These are phyloP conservation scores for Plasmodium falciparum DNA, from an alignment of 169 alveolate species.

Conservation along the genomic window DNA sequence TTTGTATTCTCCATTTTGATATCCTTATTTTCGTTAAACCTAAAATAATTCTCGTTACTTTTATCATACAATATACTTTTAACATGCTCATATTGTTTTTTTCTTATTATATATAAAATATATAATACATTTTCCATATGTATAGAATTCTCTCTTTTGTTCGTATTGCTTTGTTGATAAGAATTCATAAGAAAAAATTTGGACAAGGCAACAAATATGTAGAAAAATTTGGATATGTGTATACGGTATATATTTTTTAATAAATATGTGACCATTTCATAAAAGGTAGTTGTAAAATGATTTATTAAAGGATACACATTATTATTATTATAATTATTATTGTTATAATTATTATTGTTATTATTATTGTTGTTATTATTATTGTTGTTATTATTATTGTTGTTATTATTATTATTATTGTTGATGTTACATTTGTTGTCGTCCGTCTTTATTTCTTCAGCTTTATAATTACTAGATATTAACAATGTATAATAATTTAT, in stretches of 20 bases:
- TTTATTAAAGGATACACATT: not conserved
- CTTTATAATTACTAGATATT: not conserved
- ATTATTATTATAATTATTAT: not conserved
- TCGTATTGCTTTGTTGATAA: not conserved
- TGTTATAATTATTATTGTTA: not conserved
- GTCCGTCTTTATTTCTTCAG: not conserved
- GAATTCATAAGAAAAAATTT: not conserved
- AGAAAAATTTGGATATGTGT: slow-evolving; percentile 34
- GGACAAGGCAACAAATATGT: slow-evolving; percentile 16
- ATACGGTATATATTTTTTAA: slow-evolving; percentile 19
- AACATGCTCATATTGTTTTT: slow-evolving; percentile 6
- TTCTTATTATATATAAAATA: slow-evolving; percentile 6
- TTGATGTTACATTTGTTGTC: too few species aligned
- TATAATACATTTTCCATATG: slow-evolving; percentile 6
- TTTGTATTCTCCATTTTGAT: not conserved
- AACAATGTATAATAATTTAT: not conserved
- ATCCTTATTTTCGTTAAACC: not conserved
- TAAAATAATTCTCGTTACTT: slow-evolving; percentile 5
- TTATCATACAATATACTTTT: slow-evolving; percentile 29
- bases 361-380: not conserved
- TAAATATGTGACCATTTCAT: slow-evolving; percentile 38
- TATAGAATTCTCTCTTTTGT: not conserved
- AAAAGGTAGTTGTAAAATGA: slow-evolving; percentile 21
- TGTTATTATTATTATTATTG: not conserved
- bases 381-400: not conserved